phyloP scores from a whole-genome alignment of 352 stramenopile species.

The Phytopythium litorale region DNA sequence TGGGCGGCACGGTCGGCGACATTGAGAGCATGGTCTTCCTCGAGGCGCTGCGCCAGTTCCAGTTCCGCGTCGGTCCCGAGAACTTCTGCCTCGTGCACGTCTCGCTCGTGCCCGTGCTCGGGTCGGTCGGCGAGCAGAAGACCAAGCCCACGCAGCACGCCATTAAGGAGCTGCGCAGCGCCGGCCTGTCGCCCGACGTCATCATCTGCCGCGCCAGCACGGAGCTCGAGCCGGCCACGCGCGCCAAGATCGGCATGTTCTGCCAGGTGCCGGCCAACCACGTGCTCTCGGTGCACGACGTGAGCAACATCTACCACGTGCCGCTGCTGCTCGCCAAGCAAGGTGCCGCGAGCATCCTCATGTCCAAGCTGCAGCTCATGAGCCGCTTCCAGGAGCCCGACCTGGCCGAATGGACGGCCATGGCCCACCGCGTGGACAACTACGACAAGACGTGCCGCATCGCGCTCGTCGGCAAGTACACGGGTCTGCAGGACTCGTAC shows the following conservation, averaged over 20 bases:
- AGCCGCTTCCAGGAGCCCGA: constrained; percentile 76
- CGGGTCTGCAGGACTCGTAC: constrained; percentile 98
- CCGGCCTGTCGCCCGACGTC: constrained; percentile 95
- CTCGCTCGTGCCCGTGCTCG: constrained; percentile 97
- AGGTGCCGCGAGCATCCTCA: constrained; percentile 91
- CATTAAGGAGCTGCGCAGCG: constrained; percentile 96
- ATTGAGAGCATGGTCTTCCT: constrained; percentile 99
- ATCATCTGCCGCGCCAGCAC: constrained; percentile 96
- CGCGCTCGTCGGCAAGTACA: constrained; percentile 99
- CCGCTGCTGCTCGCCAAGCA: constrained; percentile 97
- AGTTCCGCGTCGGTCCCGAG: constrained; percentile 96
- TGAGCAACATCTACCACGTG: constrained; percentile 99
- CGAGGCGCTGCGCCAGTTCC: constrained; percentile 99
- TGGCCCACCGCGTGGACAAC: constrained; percentile 93
- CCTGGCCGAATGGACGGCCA: constrained; percentile 78
- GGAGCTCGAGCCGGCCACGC: constrained; percentile 91
- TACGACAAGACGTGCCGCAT: constrained; percentile 94
- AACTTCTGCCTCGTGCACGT: constrained; percentile 99
- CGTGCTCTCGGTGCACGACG: constrained; percentile 98
- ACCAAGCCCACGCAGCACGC: constrained; percentile 99
- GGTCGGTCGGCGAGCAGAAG: constrained; percentile 99
- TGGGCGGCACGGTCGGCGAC: constrained; percentile 99
- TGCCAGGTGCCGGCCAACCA: constrained; percentile 95
- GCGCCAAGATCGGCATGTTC: constrained; percentile 98
- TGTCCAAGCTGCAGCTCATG: constrained; percentile 92